phyloP scores from a whole-genome alignment of 805 yeast species.

The Saturnispora diversa region DNA sequence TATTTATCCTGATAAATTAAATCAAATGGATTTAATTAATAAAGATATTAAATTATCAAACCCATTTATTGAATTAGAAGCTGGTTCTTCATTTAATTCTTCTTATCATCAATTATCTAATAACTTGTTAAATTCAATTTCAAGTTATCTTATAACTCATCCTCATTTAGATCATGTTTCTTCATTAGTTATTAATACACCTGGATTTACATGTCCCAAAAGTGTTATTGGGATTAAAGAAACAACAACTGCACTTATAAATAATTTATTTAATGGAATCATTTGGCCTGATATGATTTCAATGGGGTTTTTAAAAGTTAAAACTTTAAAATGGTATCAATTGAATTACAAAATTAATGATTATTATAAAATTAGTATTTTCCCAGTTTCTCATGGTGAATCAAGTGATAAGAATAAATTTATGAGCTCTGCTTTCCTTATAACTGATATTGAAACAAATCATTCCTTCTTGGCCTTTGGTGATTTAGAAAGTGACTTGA shows the following conservation, averaged over 20 bases:
- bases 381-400: slow-evolving; percentile 33
- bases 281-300: slow-evolving; percentile 71
- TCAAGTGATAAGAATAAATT: slow-evolving; percentile 18
- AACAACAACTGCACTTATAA: slow-evolving; percentile 45
- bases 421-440: slow-evolving; percentile 53
- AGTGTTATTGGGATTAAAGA: slow-evolving; percentile 44
- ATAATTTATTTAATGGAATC: slow-evolving; percentile 59
- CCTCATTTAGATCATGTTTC: slow-evolving; percentile 78
- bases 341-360: slow-evolving; percentile 18
- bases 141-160: slow-evolving; percentile 58
- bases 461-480: slow-evolving; percentile 61
- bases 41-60: neutral
- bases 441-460: slow-evolving; percentile 28
- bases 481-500: slow-evolving; percentile 66
- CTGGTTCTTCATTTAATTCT: slow-evolving; percentile 1
- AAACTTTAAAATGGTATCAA: slow-evolving; percentile 15
- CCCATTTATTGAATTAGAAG: neutral
- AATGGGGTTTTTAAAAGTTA: slow-evolving; percentile 21
- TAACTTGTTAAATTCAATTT: slow-evolving; percentile 30
- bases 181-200: slow-evolving; percentile 64
- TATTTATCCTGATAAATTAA: slow-evolving; percentile 14
- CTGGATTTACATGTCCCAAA: slow-evolving; percentile 38
- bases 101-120: slow-evolving; percentile 4
- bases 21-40: neutral
- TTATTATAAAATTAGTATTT: slow-evolving; percentile 36